Evolutionary conservation across 1,284 basidiomycete genomes (phyloP).

Genomic region (Coniophora puteana): DNA sequence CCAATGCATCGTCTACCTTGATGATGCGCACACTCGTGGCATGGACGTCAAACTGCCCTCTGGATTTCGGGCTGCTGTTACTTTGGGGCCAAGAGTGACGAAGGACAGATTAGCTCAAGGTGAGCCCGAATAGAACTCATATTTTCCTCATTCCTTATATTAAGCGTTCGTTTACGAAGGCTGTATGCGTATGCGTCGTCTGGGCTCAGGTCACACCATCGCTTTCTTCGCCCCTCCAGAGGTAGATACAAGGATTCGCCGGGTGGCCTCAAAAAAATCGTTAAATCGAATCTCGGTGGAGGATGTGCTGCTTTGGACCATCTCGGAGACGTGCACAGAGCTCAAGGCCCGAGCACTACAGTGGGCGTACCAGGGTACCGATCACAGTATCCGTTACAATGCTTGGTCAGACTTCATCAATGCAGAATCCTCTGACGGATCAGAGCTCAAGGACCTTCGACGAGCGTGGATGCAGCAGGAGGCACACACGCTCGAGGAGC

Average conservation of each 20-base stretch:
- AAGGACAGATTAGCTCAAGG: slow-evolving; percentile 55
- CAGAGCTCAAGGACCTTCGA: too few species aligned
- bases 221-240: slow-evolving; percentile 30
- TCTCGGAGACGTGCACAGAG: slow-evolving; percentile 25
- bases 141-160: too few species aligned
- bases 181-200: slow-evolving; percentile 34
- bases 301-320: slow-evolving; percentile 26
- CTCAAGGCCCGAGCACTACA: slow-evolving; percentile 19
- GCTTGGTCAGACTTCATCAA: slow-evolving; percentile 6
- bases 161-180: too few species aligned
- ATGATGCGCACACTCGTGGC: slow-evolving; percentile 56
- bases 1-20: slow-evolving; percentile 48
- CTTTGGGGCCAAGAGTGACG: slow-evolving; percentile 48
- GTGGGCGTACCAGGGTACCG: slow-evolving; percentile 29
- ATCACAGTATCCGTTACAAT: slow-evolving; percentile 11
- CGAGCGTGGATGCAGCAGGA: slow-evolving; percentile 24
- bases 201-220: slow-evolving; percentile 29
- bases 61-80: slow-evolving; percentile 44
- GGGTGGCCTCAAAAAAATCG: too few species aligned
- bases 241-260: slow-evolving; percentile 23
- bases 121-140: too few species aligned
- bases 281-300: too few species aligned
- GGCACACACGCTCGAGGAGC: slow-evolving; percentile 21
- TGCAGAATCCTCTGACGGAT: too few species aligned
- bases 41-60: slow-evolving; percentile 50